A percentile compares a stretch with the other conserved stretches of the same genome.
Evolutionary conservation across 306 rosid species (phyloP).

Genomic region (Quercus gilva): DNA sequence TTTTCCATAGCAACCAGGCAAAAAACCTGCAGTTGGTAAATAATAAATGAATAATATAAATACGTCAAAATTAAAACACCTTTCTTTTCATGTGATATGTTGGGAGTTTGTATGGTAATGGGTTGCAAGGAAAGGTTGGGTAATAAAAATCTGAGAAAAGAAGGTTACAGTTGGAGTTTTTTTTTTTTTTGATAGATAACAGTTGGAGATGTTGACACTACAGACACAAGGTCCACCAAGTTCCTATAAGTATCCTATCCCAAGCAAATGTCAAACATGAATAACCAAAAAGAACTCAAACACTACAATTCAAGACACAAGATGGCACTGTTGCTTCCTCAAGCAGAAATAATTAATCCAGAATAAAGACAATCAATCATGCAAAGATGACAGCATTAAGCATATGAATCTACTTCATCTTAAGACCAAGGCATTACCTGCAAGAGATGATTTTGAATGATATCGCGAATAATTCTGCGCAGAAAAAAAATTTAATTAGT

Average conservation of each 20-base stretch:
- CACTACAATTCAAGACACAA: conserved; percentile 1
- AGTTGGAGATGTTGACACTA: neutral
- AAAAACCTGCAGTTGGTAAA: conserved; percentile 60
- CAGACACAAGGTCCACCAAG: conserved; percentile 14
- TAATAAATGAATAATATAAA: conserved; percentile 6
- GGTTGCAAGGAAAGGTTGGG: neutral
- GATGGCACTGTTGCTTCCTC: neutral
- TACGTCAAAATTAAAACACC: neutral
- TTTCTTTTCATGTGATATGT: neutral
- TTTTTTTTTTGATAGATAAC: too few relatives aligned
- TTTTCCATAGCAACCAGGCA: conserved; percentile 98
- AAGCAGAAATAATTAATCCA: conserved; percentile 4
- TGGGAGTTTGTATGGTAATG: neutral
- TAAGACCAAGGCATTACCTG: conserved; percentile 61
- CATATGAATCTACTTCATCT: conserved; percentile 14
- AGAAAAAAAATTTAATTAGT: conserved; percentile 18
- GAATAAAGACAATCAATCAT: neutral
- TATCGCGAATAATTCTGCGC: conserved; percentile 91
- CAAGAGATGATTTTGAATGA: conserved; percentile 91
- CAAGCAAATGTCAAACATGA: conserved; percentile 5
- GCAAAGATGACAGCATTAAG: neutral
- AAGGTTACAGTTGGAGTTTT: neutral
- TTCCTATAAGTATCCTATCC: conserved; percentile 20
- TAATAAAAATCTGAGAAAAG: conserved; percentile 7
- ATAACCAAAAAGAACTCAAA: conserved; percentile 9